phyloP scores from a whole-genome alignment of 371 early-diverging fungal species.

The Circinella umbellata region DNA sequence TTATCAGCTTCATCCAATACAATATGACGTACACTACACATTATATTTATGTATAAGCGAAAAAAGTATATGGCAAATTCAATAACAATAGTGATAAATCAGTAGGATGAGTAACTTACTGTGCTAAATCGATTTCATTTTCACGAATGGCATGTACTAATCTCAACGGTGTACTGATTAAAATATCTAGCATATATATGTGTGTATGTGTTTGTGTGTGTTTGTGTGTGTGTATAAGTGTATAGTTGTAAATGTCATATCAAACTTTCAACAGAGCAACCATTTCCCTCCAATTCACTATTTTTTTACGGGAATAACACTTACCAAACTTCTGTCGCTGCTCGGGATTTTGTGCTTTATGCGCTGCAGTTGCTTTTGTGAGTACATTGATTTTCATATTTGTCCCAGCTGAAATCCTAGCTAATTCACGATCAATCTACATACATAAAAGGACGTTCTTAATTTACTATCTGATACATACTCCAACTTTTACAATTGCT shows the following conservation, averaged over 20 bases:
- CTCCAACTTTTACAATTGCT: too few species aligned
- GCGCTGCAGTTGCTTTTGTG: slow-evolving; percentile 74
- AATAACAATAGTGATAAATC: too few species aligned
- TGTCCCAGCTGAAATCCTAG: slow-evolving; percentile 70
- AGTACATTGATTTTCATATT: slow-evolving; percentile 80
- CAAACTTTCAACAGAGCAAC: too few species aligned
- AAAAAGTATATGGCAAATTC: too few species aligned
- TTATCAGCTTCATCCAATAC: slow-evolving; percentile 96
- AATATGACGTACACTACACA: slow-evolving; percentile 64
- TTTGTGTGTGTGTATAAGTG: too few species aligned
- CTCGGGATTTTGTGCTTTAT: slow-evolving; percentile 69
- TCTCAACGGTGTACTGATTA: slow-evolving; percentile 91
- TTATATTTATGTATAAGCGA: too few species aligned
- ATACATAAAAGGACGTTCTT: too few species aligned
- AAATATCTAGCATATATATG: slow-evolving; percentile 61
- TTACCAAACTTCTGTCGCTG: slow-evolving; percentile 74
- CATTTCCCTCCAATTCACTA: too few species aligned
- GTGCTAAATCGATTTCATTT: slow-evolving; percentile 75
- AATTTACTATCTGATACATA: too few species aligned
- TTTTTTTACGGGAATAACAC: not conserved
- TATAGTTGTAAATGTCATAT: too few species aligned
- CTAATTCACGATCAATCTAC: slow-evolving; percentile 80
- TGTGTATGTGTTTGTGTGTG: too few species aligned
- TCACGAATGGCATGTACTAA: slow-evolving; percentile 88
- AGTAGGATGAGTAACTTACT: slow-evolving; percentile 35